A percentile compares a stretch with the other conserved stretches of the same genome.
Evolutionary conservation across 106 monocot genomes (phyloP).

Genomic region (Platanthera guangdongensis): DNA sequence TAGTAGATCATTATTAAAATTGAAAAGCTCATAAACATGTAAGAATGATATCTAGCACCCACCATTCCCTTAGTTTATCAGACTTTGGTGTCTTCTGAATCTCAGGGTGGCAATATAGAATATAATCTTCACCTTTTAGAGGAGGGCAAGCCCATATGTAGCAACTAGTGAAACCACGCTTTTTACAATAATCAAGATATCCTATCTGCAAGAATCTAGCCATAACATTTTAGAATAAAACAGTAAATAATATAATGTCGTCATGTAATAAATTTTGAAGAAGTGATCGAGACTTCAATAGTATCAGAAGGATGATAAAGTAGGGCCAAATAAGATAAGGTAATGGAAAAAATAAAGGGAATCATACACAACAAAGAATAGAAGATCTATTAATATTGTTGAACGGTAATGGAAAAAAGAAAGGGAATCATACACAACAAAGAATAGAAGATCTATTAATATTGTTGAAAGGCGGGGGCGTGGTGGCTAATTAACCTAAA

Average conservation of each 20-base stretch:
- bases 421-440: not conserved
- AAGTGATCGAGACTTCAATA: not conserved
- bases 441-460: not conserved
- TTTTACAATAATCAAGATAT: slow-evolving; percentile 93
- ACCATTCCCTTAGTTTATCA: slow-evolving; percentile 92
- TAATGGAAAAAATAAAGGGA: not conserved
- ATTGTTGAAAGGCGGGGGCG: not conserved
- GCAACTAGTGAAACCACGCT: slow-evolving; percentile 86
- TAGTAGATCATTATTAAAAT: not conserved
- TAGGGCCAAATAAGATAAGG: not conserved
- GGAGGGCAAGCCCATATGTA: slow-evolving; percentile 98
- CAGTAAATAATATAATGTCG: not conserved
- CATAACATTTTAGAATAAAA: slow-evolving; percentile 2
- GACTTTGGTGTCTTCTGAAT: slow-evolving; percentile 97
- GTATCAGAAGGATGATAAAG: not conserved
- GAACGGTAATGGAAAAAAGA: not conserved
- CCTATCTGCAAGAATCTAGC: slow-evolving; percentile 52
- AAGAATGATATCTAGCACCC: not conserved
- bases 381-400: not conserved
- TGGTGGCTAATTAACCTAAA: no score
- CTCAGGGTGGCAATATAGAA: slow-evolving; percentile 93
- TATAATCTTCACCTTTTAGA: slow-evolving; percentile 91
- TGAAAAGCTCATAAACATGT: no score
- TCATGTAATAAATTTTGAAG: not conserved
- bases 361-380: not conserved